Evolutionary conservation across 169 alveolate species (phyloP), one percentile per base, ranked within the genome.

Genomic region (Cryptosporidium viatorum): DNA sequence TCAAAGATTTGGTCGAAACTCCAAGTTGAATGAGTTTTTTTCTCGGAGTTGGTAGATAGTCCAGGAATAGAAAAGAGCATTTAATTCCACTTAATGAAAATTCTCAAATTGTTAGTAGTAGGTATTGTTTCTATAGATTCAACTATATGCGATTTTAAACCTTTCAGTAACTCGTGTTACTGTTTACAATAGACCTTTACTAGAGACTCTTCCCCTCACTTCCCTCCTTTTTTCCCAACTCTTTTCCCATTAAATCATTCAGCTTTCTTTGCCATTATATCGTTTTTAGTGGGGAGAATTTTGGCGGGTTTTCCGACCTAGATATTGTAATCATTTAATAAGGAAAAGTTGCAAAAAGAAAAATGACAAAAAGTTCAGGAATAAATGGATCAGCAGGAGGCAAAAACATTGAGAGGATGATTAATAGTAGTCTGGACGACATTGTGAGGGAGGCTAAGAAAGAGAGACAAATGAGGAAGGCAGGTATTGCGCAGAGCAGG

Each of bases 341-440:
- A 23, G 33, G 10, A 21, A 9, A 26, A 65, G 10, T 16, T 21
- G 33, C 1, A 9, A 65, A 16, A 65, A 65, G 71, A 23, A 23
- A 29, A 7, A 41, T 58, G 71, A 21, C 18, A 71, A 50, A n/a
- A 29, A 55, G 26, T 58, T 41, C 85, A 1, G 48, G 21, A 55
- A 55, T 55, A 16, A 39, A 51, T 59, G 51, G 58, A 12, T 74
- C 52, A 33, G 33, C 9, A 29, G 62, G 52, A n/a, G 60, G 58
- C 6, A 51, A 29, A n/a, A 52, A 59, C 21, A 74, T 74, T 33
- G 86, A 74, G 9, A 74, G 0, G 70, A 18, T 74, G 86, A 52
- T 74, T 1, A 74, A 74, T 31, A 74, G 86, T 35, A 74, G 86
- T 23, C 50, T 74, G 14, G 86, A 74, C 21, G 86, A 74, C 35